Evolutionary conservation across 345 rosid genomes (phyloP).

Genomic region (Rhodamnia rubescens): DNA sequence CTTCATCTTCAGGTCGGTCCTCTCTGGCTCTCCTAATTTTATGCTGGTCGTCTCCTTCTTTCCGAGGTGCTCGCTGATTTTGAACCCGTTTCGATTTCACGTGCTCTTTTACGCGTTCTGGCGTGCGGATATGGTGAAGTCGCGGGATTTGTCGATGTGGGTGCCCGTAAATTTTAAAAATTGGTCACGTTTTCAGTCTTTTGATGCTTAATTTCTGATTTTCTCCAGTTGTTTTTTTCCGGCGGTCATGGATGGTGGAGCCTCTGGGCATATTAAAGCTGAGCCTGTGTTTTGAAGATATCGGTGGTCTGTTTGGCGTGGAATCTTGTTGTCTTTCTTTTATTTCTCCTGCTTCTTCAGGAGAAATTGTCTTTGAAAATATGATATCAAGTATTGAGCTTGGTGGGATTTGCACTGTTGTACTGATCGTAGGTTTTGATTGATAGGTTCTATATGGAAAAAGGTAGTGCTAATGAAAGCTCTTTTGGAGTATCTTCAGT

Average conservation of each 20-base stretch:
- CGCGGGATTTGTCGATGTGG: background rate
- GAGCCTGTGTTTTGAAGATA: background rate
- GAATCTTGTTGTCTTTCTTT: background rate
- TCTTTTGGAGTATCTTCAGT: background rate
- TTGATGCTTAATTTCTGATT: background rate
- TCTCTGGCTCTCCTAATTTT: background rate
- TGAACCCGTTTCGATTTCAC: background rate
- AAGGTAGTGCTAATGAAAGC: background rate
- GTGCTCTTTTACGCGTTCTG: background rate
- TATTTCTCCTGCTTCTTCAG: background rate
- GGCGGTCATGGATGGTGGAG: background rate
- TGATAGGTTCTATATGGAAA: background rate
- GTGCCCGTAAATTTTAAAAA: background rate
- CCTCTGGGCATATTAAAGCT: background rate
- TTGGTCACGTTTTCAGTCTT: background rate
- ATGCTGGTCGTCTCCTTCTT: background rate
- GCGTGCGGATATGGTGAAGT: background rate
- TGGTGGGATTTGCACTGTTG: background rate
- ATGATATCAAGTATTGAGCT: background rate
- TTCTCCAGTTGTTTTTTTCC: background rate
- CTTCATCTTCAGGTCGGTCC: background rate
- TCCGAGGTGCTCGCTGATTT: background rate
- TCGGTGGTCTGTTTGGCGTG: background rate
- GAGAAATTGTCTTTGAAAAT: background rate
- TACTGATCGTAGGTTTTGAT: background rate